These are phyloP conservation scores for Heterobasidion occidentale DNA, from an alignment of 1,284 basidiomycete species.

Conservation along the genomic window DNA sequence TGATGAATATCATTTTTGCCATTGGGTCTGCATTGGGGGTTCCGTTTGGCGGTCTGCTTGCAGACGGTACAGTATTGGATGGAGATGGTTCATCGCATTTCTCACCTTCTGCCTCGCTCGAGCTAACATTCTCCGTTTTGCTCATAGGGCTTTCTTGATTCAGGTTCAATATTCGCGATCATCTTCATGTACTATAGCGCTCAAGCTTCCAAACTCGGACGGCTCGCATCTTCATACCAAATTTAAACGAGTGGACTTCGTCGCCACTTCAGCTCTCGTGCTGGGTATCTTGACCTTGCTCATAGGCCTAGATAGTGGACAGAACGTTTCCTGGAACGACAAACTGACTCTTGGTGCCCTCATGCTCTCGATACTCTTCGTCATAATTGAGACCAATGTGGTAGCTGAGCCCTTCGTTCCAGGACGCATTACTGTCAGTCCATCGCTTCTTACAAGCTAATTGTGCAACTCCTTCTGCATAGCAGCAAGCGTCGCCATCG, in stretches of 20 bases:
- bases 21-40: conserved; percentile 48
- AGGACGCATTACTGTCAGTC: conserved; percentile 39
- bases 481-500: conserved; percentile 33
- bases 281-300: conserved; percentile 45
- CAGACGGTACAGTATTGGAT: conserved; percentile 44
- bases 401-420: conserved; percentile 56
- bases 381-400: conserved; percentile 24
- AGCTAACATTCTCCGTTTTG: neutral
- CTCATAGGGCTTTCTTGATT: conserved; percentile 43
- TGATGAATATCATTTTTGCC: conserved; percentile 51
- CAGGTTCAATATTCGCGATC: conserved; percentile 49
- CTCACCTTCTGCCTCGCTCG: neutral
- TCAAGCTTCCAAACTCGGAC: conserved; percentile 37
- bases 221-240: conserved; percentile 32
- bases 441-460: conserved; percentile 43
- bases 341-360: conserved; percentile 17
- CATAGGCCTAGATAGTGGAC: conserved; percentile 51
- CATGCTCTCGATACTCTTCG: conserved; percentile 18
- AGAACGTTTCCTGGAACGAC: conserved; percentile 48
- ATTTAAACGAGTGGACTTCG: too few species aligned
- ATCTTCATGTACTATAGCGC: conserved; percentile 36
- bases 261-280: conserved; percentile 44
- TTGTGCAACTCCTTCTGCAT: conserved; percentile 51
- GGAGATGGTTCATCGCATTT: conserved; percentile 41
- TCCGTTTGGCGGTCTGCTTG: conserved; percentile 49